These are phyloP conservation scores for Fusarium azukiicola DNA, from an alignment of 2,329 filamentous ascomycete genomes.

Conservation along the genomic window DNA sequence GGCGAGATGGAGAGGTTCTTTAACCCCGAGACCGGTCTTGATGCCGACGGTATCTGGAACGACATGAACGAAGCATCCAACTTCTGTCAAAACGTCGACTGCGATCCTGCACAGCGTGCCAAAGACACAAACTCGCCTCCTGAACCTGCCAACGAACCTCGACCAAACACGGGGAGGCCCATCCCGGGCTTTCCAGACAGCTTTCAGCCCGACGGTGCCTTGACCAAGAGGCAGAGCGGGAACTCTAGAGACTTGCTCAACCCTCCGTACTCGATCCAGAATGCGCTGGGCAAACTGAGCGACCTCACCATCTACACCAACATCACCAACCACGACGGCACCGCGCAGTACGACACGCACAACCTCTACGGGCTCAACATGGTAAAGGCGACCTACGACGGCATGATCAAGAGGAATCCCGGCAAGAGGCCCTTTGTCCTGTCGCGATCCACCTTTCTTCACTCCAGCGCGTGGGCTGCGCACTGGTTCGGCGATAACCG, in stretches of 20 bases:
- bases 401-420: conserved; percentile 81
- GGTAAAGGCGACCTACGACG: conserved; percentile 88
- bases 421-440: conserved; percentile 91
- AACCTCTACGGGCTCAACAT: conserved; percentile 89
- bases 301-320: conserved; percentile 87
- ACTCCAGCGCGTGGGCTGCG: conserved; percentile 87
- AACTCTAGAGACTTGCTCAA: conserved; percentile 2
- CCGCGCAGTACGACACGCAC: conserved; percentile 90
- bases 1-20: conserved; percentile 85
- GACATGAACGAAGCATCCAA: conserved; percentile 79
- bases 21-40: conserved; percentile 79
- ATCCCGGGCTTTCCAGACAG: conserved; percentile 22
- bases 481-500: conserved; percentile 92
- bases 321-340: conserved; percentile 87
- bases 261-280: conserved; percentile 75
- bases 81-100: conserved; percentile 57
- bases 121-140: conserved; percentile 19
- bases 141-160: not conserved
- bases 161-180: conserved; percentile 11
- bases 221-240: not conserved
- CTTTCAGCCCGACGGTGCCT: conserved; percentile 1
- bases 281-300: conserved; percentile 80
- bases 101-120: conserved; percentile 63
- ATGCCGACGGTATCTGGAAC: conserved; percentile 90
- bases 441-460: conserved; percentile 89